These are phyloP conservation scores for Phoma sp. DNA, from an alignment of 2,329 filamentous ascomycete species.

Conservation along the genomic window DNA sequence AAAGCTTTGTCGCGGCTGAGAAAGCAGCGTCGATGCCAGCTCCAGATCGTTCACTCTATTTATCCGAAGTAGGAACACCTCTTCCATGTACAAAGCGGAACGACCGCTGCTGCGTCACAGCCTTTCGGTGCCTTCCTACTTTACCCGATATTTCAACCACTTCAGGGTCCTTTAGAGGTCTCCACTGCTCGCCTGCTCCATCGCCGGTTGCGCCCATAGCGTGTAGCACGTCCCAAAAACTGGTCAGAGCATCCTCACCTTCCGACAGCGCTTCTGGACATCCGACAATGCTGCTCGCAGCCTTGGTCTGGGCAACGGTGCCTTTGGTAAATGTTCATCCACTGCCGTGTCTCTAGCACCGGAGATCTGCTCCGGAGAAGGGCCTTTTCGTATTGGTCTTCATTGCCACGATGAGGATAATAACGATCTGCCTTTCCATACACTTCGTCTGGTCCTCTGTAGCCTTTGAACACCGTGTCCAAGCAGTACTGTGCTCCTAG, in stretches of 20 bases:
- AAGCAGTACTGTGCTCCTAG: neutral
- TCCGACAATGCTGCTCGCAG: slow-evolving; percentile 5
- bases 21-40: slow-evolving; percentile 3
- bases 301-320: neutral
- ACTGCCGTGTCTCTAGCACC: slow-evolving; percentile 1
- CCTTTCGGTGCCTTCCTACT: slow-evolving; percentile 27
- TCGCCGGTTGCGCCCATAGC: slow-evolving; percentile 18
- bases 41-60: slow-evolving; percentile 14
- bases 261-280: slow-evolving; percentile 22
- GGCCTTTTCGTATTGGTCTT: slow-evolving; percentile 1
- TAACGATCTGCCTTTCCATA: neutral
- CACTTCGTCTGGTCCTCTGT: neutral
- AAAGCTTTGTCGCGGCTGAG: neutral
- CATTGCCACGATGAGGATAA: neutral
- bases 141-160: slow-evolving; percentile 28
- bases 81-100: slow-evolving; percentile 19
- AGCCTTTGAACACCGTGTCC: neutral
- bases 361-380: slow-evolving; percentile 7
- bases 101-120: slow-evolving; percentile 14
- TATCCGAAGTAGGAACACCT: slow-evolving; percentile 22
- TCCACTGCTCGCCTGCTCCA: slow-evolving; percentile 29
- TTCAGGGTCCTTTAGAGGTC: slow-evolving; percentile 28
- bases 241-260: slow-evolving; percentile 20
- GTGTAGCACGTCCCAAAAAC: slow-evolving; percentile 25
- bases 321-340: neutral